Evolutionary conservation across 345 rosid species (phyloP).

Genomic region (Boechera stricta): DNA sequence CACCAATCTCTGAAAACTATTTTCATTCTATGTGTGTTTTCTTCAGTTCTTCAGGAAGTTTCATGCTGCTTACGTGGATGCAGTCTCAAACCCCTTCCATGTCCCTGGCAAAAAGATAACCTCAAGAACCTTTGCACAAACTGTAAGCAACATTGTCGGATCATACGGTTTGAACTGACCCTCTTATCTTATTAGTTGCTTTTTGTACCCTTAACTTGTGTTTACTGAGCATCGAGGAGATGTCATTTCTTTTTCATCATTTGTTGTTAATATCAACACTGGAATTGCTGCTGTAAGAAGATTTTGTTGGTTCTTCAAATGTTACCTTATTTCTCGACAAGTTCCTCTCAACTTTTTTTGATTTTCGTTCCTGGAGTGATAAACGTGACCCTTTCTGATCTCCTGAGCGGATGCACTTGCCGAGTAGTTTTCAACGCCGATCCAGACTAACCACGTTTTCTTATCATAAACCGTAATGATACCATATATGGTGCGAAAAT

Average conservation of each 20-base stretch:
- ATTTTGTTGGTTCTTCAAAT: conserved; percentile 14
- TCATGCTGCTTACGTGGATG: conserved; percentile 95
- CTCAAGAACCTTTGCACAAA: conserved; percentile 80
- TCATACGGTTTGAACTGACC: conserved; percentile 77
- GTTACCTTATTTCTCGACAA: not conserved
- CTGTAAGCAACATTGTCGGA: conserved; percentile 81
- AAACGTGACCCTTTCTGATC: not conserved
- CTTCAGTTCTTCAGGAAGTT: conserved; percentile 83
- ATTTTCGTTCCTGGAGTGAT: not conserved
- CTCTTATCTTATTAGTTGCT: conserved; percentile 48
- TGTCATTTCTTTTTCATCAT: conserved; percentile 18
- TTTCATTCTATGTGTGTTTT: conserved; percentile 19
- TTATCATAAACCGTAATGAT: not conserved
- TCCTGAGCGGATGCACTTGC: not conserved
- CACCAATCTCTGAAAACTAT: not conserved
- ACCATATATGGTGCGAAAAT: not conserved
- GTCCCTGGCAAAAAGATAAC: conserved; percentile 96
- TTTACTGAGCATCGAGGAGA: not conserved
- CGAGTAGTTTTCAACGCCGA: not conserved
- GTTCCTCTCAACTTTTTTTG: not conserved
- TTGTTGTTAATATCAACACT: conserved; percentile 24
- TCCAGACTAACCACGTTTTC: not conserved
- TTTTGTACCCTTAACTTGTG: conserved; percentile 19
- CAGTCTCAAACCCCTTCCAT: conserved; percentile 93
- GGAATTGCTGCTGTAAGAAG: not conserved